A percentile compares a stretch with the other conserved stretches of the same genome.
phyloP scores from a whole-genome alignment of 495 filamentous ascomycete genomes.

The Neurospora sp. region DNA sequence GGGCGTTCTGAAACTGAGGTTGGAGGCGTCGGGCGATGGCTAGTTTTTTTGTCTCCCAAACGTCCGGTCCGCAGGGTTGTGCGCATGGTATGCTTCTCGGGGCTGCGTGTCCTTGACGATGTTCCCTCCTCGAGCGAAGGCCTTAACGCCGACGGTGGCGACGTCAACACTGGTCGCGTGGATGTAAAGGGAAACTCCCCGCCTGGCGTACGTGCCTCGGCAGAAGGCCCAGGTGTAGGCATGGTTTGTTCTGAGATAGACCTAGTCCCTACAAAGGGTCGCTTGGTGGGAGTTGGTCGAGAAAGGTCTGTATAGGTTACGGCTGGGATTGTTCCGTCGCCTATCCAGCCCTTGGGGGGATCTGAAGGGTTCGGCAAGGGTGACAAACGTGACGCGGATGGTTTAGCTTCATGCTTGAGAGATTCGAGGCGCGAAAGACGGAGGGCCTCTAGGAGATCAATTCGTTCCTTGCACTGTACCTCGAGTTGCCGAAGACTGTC shows the following conservation, averaged over 20 bases:
- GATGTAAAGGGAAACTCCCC: not conserved
- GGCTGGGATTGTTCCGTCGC: slow-evolving; percentile 69
- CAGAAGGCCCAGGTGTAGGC: slow-evolving; percentile 5
- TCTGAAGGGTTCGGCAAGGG: not conserved
- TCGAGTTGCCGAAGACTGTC: slow-evolving; percentile 76
- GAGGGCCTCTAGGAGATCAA: slow-evolving; percentile 78
- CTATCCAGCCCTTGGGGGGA: slow-evolving; percentile 48
- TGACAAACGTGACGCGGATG: not conserved
- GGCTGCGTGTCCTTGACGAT: slow-evolving; percentile 58
- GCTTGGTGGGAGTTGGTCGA: slow-evolving; percentile 53
- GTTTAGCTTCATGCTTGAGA: slow-evolving; percentile 16
- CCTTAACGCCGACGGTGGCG: slow-evolving; percentile 6
- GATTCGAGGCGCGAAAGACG: slow-evolving; percentile 61
- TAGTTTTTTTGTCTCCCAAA: slow-evolving; percentile 50
- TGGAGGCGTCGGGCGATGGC: slow-evolving; percentile 25
- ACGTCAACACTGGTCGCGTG: not conserved
- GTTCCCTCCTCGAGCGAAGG: slow-evolving; percentile 25
- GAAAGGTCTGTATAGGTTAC: slow-evolving; percentile 68
- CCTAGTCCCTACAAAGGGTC: slow-evolving; percentile 41
- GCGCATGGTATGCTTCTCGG: slow-evolving; percentile 74
- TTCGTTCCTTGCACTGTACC: slow-evolving; percentile 85
- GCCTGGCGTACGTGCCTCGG: slow-evolving; percentile 2
- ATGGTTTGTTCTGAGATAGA: slow-evolving; percentile 40
- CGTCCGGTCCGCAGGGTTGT: slow-evolving; percentile 63
- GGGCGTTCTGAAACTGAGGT: slow-evolving; percentile 25